These are phyloP conservation scores for Polygonum maritimum DNA, from an alignment of 148 eudicot species.

Conservation along the genomic window DNA sequence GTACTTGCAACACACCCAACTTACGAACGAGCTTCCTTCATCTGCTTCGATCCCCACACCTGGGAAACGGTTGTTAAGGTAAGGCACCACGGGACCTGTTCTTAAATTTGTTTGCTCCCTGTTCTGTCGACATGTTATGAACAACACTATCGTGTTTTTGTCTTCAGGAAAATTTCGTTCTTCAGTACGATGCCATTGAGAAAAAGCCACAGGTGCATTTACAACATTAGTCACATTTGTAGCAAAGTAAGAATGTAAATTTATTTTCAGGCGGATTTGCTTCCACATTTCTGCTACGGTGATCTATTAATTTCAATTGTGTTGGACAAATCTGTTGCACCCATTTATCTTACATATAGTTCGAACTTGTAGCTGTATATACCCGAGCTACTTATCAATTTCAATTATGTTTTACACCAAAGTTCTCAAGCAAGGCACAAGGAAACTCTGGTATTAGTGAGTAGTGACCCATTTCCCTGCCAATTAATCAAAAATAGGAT, in stretches of 20 bases:
- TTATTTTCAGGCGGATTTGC: neutral
- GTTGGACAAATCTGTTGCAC: too few relatives aligned
- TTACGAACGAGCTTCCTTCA: conserved; percentile 59
- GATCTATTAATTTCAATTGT: too few relatives aligned
- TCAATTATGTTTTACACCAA: too few relatives aligned
- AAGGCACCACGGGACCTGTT: neutral
- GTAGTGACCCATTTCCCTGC: too few relatives aligned
- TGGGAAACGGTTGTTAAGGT: conserved; percentile 69
- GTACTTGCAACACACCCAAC: conserved; percentile 47
- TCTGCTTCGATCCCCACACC: conserved; percentile 52
- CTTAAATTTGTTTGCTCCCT: neutral
- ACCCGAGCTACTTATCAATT: too few relatives aligned
- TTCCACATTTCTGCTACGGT: too few relatives aligned
- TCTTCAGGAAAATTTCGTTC: conserved; percentile 58
- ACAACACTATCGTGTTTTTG: neutral
- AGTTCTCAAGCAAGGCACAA: too few relatives aligned
- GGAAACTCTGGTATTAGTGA: too few relatives aligned
- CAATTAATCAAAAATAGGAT: too few relatives aligned
- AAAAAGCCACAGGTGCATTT: conserved; percentile 41
- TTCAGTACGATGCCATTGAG: conserved; percentile 57
- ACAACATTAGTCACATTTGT: neutral
- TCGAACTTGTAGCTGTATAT: too few relatives aligned
- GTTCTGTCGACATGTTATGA: neutral
- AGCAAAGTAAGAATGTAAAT: neutral
- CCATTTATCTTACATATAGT: too few relatives aligned